Evolutionary conservation across 2,329 filamentous ascomycete genomes (phyloP).

Genomic region (Emericellopsis atlantica): DNA sequence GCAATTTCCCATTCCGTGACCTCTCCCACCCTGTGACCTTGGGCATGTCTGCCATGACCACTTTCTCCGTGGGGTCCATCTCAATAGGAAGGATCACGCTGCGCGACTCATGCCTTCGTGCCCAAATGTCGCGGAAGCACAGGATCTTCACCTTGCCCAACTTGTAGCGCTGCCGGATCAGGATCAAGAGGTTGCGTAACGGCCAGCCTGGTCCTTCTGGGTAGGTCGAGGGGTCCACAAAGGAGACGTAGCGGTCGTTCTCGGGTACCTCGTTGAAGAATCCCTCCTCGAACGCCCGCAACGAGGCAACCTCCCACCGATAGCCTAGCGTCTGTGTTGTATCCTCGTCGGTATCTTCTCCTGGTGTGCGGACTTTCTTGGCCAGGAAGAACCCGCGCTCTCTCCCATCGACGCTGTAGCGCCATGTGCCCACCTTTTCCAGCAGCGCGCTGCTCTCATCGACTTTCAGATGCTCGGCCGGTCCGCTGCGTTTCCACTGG

Average conservation of each 20-base stretch:
- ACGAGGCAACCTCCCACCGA: slow-evolving; percentile 63
- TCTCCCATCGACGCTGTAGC: slow-evolving; percentile 64
- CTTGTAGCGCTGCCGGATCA: slow-evolving; percentile 72
- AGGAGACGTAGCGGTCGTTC: slow-evolving; percentile 73
- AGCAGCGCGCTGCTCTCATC: slow-evolving; percentile 69
- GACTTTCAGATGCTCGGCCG: slow-evolving; percentile 41
- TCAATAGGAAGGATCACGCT: slow-evolving; percentile 65
- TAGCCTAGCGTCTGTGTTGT: slow-evolving; percentile 40
- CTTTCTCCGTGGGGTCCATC: slow-evolving; percentile 34
- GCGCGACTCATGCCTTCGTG: slow-evolving; percentile 63
- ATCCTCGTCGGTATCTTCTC: slow-evolving; percentile 37
- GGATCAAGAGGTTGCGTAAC: slow-evolving; percentile 73
- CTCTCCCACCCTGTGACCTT: slow-evolving; percentile 96
- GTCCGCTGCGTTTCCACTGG: slow-evolving; percentile 56
- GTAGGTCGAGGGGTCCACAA: slow-evolving; percentile 89
- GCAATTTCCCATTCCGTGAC: slow-evolving; percentile 64
- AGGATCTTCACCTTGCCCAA: slow-evolving; percentile 70
- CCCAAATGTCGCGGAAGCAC: slow-evolving; percentile 78
- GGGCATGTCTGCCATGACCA: slow-evolving; percentile 47
- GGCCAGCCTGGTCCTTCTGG: slow-evolving; percentile 83
- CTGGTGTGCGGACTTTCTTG: slow-evolving; percentile 48
- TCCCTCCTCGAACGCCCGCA: slow-evolving; percentile 69
- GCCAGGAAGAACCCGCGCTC: slow-evolving; percentile 96
- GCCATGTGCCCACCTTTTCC: slow-evolving; percentile 78
- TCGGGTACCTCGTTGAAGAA: slow-evolving; percentile 67